These are phyloP conservation scores for Calonectria naviculata DNA, from an alignment of 2,329 filamentous ascomycete species.

Conservation along the genomic window DNA sequence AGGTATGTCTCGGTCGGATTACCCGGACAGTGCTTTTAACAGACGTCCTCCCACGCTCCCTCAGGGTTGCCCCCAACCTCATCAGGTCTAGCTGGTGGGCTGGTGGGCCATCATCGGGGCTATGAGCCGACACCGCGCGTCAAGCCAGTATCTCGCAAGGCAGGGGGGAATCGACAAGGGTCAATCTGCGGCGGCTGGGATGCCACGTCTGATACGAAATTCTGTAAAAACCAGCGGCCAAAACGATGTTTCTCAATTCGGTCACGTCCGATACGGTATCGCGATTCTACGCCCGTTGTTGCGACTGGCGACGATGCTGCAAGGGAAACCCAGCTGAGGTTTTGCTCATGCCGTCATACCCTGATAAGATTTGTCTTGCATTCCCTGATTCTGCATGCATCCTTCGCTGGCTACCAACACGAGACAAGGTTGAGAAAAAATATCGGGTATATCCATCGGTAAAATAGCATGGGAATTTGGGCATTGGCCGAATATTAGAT, in stretches of 20 bases:
- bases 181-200: neutral
- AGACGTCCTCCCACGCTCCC: neutral
- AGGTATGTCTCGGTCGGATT: neutral
- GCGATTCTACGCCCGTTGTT: neutral
- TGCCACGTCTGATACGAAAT: neutral
- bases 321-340: too few relatives aligned
- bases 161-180: neutral
- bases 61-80: neutral
- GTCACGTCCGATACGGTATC: neutral
- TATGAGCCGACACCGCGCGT: neutral
- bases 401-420: neutral
- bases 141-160: neutral
- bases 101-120: neutral
- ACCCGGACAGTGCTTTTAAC: neutral
- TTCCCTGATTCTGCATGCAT: neutral
- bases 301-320: neutral
- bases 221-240: neutral
- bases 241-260: neutral
- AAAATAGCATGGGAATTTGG: too few relatives aligned
- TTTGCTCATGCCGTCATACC: too few relatives aligned
- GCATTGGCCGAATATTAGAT: too few relatives aligned
- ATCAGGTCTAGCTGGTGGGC: neutral
- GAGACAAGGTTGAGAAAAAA: too few relatives aligned
- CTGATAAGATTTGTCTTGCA: too few relatives aligned
- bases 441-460: too few relatives aligned